Evolutionary conservation across 371 early-diverging fungal species (phyloP), one percentile per base, ranked within the genome.

Genomic region (Aphelidium insulamus): DNA sequence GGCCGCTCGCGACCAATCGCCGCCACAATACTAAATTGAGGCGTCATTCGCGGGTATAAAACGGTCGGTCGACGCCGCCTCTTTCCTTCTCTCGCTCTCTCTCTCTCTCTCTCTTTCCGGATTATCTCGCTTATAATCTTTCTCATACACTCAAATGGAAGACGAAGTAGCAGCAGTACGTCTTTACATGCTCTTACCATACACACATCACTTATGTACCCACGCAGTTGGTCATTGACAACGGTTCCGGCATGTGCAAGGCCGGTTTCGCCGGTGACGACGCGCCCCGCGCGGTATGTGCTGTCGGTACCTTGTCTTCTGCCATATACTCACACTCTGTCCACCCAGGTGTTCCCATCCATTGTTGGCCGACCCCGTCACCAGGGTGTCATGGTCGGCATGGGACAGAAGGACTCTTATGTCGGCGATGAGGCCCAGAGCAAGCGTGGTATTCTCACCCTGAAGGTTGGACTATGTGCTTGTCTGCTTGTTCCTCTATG

Each of bases 161-260:
- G n/a, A n/a, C n/a, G n/a, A n/a, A n/a, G n/a, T n/a, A n/a, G n/a
- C n/a, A n/a, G n/a, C n/a, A n/a, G n/a, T n/a, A n/a, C n/a, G n/a
- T n/a, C n/a, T n/a, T n/a, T n/a, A n/a, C n/a, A n/a, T n/a, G n/a
- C n/a, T n/a, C 6, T 36, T 15, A 6, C 8, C 12, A 15, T 16
- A 5, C 17, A 12, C 29, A 5, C 6, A 5, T 5, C 12, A 16
- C 4, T 6, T 22, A 4, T 5, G 12, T 17, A 5, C 12, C 12
- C 32, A 12, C 9, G 12, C 22, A 34, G 39, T 32, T 66, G 40
- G 68, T 91, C 52, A 82, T 95, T 57, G 87, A 97, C 67, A 98
- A 98, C 69, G 99, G 99, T 52, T 95, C 97, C 59, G 99, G 99
- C 60, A 92, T 98, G 88, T 97, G 98, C 72, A 99, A 98, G 71